Base-by-base conservation (phyloP, 768 basidiomycete genomes). In the Lentinus tigrinus region DNA sequence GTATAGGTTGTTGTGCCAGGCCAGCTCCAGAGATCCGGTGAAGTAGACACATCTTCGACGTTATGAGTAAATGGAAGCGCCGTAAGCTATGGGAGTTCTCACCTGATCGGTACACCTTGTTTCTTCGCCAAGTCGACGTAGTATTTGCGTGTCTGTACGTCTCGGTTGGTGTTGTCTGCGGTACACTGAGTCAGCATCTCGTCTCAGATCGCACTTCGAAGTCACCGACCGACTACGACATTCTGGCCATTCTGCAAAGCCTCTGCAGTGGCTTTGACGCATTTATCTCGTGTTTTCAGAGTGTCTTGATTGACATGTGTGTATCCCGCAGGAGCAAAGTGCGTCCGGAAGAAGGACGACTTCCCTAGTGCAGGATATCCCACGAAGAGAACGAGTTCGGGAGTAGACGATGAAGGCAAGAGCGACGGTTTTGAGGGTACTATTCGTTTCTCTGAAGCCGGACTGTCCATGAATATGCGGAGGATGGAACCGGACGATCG, bases 1-100 rank as follows among this genome's bases (percentile, higher is more conserved):
- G 68, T 96, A 97, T 8, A 95, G 72, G 66, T 95, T 95, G 70
- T 98, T 97, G 72, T 98, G 96, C 87, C 87, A 91, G 2, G 92
- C 92, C 7, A 96, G 79, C 46, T 93, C 89, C n/a, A 84, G 64
- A 9, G 88, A 82, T 43, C 86, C 89, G 9, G 83, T 77, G 65
- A 97, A 96, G 26, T 81, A 62, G 69, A 95, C 83, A 67, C 91
- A 91, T 54, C 91, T 90, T 48, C 34, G 31, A 38, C 23, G 10
- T n/a, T 21, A 51, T 28, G 11, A 44, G 31, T 11, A 53, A 36
- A n/a, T 13, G 52, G 19, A 37, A 31, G 40, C 16, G 16, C 21
- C 2, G 38, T 9, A 7, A 38, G 8, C 46, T 13, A 34, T 34
- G 27, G 11, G 16, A 21, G 8, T 23, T 28, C 67, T 24, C 64